Base-by-base conservation (phyloP, 2,329 filamentous ascomycete species). In the Fusarium sp. region DNA sequence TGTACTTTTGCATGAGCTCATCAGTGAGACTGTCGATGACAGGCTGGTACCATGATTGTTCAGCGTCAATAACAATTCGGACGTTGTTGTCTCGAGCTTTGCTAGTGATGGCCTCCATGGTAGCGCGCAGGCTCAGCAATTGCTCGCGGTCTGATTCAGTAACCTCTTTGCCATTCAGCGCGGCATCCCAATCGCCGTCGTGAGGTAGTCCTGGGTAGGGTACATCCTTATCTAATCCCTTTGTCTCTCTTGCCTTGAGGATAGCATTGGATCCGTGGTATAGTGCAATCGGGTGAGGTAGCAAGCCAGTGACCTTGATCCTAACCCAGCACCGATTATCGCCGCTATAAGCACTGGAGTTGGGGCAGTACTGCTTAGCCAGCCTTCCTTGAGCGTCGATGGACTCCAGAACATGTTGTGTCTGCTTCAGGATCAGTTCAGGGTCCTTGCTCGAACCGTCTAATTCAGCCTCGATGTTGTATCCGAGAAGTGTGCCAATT, bases 1-100 rank as follows among this genome's bases (percentile, higher is more conserved):
- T 72, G 54, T 72, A 72, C 46, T 63, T 66, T 61, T 72, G 69
- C 69, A 72, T 72, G 15, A 72, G 63, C 44, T 71, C 65, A n/a
- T 71, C 65, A 13, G 62, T 69, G 7, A 72, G 28, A 24, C 51
- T 61, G 51, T 71, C 69, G 22, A 72, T 67, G 3, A 71, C 68
- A 14, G 69, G 68, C 17, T 72, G 62, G 40, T 71, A 72, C 69
- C 68, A 72, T 7, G 68, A 58, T 28, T 72, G 65, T 39, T 71
- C 69, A 1, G 68, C 68, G 54, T 72, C 69, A 26, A 72, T 69
- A 17, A 72, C 66, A 38, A 71, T 63, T 7, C 69, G 68, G 20
- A 72, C 62, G 26, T 71, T 67, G 31, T 67, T 67, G 6, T 67
- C 57, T 18, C 62, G 45, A 3, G 65, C 69, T 13, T 67, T 69